Conservation (phyloP, 768 basidiomycete genomes). For the Gymnopilus junonius region DNA sequence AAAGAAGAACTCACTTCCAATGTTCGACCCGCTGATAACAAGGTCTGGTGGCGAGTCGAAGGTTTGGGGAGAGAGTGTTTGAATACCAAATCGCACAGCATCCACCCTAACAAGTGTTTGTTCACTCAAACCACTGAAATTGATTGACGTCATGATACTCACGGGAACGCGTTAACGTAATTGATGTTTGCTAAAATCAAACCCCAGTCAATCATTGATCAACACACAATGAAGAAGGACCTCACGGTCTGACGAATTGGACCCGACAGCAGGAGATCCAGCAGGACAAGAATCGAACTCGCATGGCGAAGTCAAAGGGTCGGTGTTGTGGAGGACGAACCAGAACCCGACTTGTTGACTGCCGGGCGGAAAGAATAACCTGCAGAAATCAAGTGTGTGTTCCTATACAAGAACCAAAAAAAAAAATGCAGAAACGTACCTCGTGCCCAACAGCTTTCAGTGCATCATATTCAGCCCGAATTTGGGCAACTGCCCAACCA, state of each 20-base stretch:
- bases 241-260: slow-evolving; percentile 43
- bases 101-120: slow-evolving; percentile 27
- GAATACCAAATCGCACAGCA: slow-evolving; percentile 43
- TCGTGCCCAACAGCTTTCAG: slow-evolving; percentile 42
- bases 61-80: slow-evolving; percentile 46
- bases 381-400: slow-evolving; percentile 12
- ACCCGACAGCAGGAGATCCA: slow-evolving; percentile 47
- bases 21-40: slow-evolving; percentile 50
- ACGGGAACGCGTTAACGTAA: slow-evolving; percentile 43
- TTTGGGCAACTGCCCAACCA: slow-evolving; percentile 50
- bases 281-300: slow-evolving; percentile 50
- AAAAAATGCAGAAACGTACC: too few relatives aligned
- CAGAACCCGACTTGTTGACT: slow-evolving; percentile 49
- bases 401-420: too few relatives aligned
- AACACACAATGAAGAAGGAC: slow-evolving; percentile 8
- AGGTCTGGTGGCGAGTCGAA: slow-evolving; percentile 46
- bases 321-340: slow-evolving; percentile 43
- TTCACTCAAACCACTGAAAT: neutral
- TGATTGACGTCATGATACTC: neutral
- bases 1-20: slow-evolving; percentile 37
- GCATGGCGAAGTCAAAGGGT: slow-evolving; percentile 39
- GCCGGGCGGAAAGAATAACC: slow-evolving; percentile 54
- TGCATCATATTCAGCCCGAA: slow-evolving; percentile 45
- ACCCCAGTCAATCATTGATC: neutral
- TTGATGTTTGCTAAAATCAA: slow-evolving; percentile 32